Evolutionary conservation across 768 basidiomycete genomes (phyloP).

Genomic region (Tricholoma furcatifolium): DNA sequence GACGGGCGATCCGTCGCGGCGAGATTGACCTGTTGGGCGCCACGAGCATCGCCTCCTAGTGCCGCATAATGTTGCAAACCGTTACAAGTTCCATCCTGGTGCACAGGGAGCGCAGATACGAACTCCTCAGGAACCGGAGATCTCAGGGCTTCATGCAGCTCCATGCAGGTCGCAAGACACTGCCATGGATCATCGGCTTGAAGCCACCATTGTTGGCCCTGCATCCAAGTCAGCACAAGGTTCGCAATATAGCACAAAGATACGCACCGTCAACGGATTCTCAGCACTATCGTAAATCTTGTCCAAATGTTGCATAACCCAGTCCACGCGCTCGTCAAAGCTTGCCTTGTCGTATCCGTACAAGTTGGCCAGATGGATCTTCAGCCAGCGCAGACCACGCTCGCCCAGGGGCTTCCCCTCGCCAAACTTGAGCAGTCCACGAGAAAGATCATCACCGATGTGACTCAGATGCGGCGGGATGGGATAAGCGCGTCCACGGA

Average conservation of each 20-base stretch:
- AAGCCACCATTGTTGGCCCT: conserved; percentile 87
- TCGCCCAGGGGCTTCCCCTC: conserved; percentile 78
- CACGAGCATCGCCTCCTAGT: conserved; percentile 86
- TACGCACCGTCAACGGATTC: conserved; percentile 69
- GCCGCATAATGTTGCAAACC: conserved; percentile 99
- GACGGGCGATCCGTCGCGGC: conserved; percentile 81
- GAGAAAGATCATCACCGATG: conserved; percentile 90
- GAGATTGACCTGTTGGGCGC: conserved; percentile 92
- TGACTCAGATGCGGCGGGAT: conserved; percentile 95
- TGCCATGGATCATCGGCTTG: conserved; percentile 97
- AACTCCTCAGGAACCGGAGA: conserved; percentile 63
- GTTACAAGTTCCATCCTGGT: conserved; percentile 98
- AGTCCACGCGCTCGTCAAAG: conserved; percentile 89
- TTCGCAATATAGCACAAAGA: background rate
- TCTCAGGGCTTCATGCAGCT: conserved; percentile 78
- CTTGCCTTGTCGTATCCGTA: conserved; percentile 94
- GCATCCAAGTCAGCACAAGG: background rate
- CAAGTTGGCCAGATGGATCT: conserved; percentile 92
- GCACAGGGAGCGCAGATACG: conserved; percentile 78
- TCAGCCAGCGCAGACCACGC: conserved; percentile 89
- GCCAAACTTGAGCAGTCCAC: conserved; percentile 83
- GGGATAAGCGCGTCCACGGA: conserved; percentile 96
- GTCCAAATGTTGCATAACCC: conserved; percentile 67
- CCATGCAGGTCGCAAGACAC: conserved; percentile 89
- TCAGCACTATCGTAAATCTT: conserved; percentile 82